Conservation (phyloP, 495 filamentous ascomycete species). For the Aspergillus bridgeri region DNA sequence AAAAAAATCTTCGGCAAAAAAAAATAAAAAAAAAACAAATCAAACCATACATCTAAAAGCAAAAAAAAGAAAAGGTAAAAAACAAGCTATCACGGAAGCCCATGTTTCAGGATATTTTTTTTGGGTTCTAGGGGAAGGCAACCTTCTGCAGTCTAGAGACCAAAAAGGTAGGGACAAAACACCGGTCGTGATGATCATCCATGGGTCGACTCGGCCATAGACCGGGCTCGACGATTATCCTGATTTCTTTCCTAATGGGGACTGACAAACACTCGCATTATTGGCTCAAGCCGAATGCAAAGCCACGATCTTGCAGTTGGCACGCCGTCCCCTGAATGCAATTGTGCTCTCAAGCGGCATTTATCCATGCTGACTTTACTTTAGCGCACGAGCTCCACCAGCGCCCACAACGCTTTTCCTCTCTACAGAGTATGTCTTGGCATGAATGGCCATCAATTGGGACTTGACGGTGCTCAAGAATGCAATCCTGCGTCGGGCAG, state of each 20-base stretch:
- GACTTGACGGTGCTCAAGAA: neutral
- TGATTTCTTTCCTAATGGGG: constrained; percentile 3
- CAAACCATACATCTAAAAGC: neutral
- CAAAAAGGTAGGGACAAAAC: constrained; percentile 9
- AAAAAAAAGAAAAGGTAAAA: neutral
- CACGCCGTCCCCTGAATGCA: constrained; percentile 3
- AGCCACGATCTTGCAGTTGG: neutral
- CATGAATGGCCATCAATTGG: neutral
- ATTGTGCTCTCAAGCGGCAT: neutral
- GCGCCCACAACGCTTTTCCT: neutral
- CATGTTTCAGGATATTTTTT: constrained; percentile 10
- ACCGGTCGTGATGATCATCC: constrained; percentile 17
- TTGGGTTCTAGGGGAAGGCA: constrained; percentile 2
- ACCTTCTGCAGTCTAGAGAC: constrained; percentile 4
- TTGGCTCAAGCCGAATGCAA: constrained; percentile 1
- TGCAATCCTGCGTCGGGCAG: neutral
- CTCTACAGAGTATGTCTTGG: neutral
- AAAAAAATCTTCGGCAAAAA: neutral
- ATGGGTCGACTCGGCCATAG: constrained; percentile 14
- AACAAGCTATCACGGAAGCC: neutral
- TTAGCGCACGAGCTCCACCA: constrained; percentile 4
- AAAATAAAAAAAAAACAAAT: neutral
- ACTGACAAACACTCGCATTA: neutral
- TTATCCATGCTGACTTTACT: neutral
- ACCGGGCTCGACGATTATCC: constrained; percentile 6